Base-by-base conservation (phyloP, 495 filamentous ascomycete species). In the Aspergillus panamensis region DNA sequence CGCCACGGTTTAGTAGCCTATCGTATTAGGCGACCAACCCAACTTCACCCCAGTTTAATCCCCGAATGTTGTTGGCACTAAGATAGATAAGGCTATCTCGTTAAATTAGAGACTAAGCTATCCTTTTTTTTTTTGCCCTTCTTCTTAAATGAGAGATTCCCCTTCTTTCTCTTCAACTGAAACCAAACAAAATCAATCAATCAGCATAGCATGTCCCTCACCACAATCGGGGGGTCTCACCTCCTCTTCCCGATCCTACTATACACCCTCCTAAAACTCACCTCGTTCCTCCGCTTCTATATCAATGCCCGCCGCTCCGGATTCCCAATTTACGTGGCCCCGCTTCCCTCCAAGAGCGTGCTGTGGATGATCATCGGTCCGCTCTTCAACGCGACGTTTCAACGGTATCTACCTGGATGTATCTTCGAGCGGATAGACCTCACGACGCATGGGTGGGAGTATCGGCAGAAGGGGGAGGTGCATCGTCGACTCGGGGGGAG, bases 301-400 rank as follows among this genome's bases (percentile, higher is more conserved):
- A 71, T 75, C 7, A 80, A 82, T 8, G 76, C 74, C 8, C 86
- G 85, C 49, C 86, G 82, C 64, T 82, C 83, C 10, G 84, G 84
- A 30, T 87, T 85, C 69, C 81, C 84, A 10, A 71, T 90, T 19
- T 80, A 80, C 20, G 66, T 83, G 30, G 68, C 73, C 14, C 84
- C 86, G 1, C 77, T 81, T 29, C 80, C 82, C 21, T 83, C 66
- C 20, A 55, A 52, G 20, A 63, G 48, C 16, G n/a, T 52, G 5
- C 10, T 32, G 5, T 70, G 65, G 65, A 43, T 68, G 53, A 25
- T 74, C 25, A 17, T 70, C 13, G 64, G 51, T 3, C 62, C 68
- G 8, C 47, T 55, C 0, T 39, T 72, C 47, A 55, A 44, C 64
- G 53, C 1, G 30, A 58, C 25, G 0, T 39, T 69, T 10, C 33